These are phyloP conservation scores for Zychaea mexicana DNA, from an alignment of 371 early-diverging fungal genomes.

Conservation along the genomic window DNA sequence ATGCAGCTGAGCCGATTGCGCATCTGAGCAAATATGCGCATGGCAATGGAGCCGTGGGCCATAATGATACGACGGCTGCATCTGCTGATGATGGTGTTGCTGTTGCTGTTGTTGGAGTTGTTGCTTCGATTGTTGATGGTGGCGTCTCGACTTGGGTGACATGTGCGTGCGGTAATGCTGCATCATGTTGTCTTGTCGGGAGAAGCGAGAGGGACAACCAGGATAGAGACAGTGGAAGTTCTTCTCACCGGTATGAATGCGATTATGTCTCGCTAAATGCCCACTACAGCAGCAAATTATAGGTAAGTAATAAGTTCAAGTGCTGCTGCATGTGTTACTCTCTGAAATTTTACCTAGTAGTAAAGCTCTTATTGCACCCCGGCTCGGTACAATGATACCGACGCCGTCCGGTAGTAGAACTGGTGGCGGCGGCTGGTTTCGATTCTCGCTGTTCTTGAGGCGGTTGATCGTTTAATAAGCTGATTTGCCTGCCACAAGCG, in stretches of 20 bases:
- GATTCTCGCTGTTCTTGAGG: background rate
- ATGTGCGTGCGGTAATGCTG: slow-evolving; percentile 84
- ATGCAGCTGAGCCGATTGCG: slow-evolving; percentile 2
- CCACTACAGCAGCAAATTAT: too few relatives aligned
- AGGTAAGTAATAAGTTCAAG: too few relatives aligned
- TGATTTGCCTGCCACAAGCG: slow-evolving; percentile 44
- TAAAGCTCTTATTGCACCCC: slow-evolving; percentile 61
- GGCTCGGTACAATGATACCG: slow-evolving; percentile 54
- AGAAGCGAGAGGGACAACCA: slow-evolving; percentile 82
- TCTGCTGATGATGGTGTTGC: slow-evolving; percentile 11
- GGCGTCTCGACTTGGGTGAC: slow-evolving; percentile 61
- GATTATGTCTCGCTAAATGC: slow-evolving; percentile 85
- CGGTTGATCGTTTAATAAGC: slow-evolving; percentile 34
- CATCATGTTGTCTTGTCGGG: slow-evolving; percentile 90
- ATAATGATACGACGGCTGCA: background rate
- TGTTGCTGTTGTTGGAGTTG: slow-evolving; percentile 9
- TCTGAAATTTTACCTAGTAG: slow-evolving; percentile 53
- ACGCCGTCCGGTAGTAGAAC: slow-evolving; percentile 25
- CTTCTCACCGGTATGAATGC: slow-evolving; percentile 91
- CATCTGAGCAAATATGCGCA: slow-evolving; percentile 17
- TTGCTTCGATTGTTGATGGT: slow-evolving; percentile 14
- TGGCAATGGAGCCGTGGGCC: slow-evolving; percentile 16
- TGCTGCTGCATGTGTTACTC: too few relatives aligned
- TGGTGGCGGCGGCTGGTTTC: slow-evolving; percentile 8
- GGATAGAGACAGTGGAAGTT: slow-evolving; percentile 81